These are phyloP conservation scores for Coemansia erecta DNA, from an alignment of 192 early-diverging fungal species.

Conservation along the genomic window DNA sequence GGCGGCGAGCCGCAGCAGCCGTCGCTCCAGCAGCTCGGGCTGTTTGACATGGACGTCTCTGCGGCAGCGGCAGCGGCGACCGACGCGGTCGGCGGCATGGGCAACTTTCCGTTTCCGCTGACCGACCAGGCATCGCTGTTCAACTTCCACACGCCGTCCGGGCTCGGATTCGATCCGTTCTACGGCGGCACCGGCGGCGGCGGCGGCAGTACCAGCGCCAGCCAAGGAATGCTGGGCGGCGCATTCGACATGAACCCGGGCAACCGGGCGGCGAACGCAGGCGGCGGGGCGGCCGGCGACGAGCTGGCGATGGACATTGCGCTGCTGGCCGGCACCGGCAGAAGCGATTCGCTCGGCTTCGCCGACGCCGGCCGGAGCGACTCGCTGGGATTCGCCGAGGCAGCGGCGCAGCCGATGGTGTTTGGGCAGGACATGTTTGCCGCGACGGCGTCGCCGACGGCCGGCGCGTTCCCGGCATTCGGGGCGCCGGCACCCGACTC, in stretches of 20 bases:
- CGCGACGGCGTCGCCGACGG: not conserved
- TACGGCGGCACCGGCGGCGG: not conserved
- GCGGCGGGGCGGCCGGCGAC: not conserved
- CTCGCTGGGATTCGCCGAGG: slow-evolving; percentile 1
- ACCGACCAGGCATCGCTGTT: slow-evolving; percentile 49
- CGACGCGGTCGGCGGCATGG: slow-evolving; percentile 4
- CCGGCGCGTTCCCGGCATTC: not conserved
- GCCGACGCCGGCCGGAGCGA: too few species aligned
- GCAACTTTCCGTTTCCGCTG: slow-evolving; percentile 47
- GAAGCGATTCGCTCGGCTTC: too few species aligned
- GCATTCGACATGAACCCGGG: slow-evolving; percentile 1
- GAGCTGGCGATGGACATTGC: slow-evolving; percentile 16
- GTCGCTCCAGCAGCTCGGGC: slow-evolving; percentile 6
- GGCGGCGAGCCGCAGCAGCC: slow-evolving; percentile 13
- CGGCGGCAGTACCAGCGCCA: too few species aligned
- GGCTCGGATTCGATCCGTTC: slow-evolving; percentile 29
- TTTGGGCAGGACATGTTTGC: slow-evolving; percentile 10
- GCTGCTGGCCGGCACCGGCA: slow-evolving; percentile 6
- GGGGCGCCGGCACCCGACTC: too few species aligned
- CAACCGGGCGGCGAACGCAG: not conserved
- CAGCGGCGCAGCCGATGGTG: slow-evolving; percentile 11
- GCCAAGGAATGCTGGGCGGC: slow-evolving; percentile 13
- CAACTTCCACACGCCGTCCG: slow-evolving; percentile 48
- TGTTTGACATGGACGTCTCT: slow-evolving; percentile 17
- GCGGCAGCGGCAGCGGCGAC: slow-evolving; percentile 2